Percentiles rank a stretch among this genome's conserved stretches.
Evolutionary conservation across 2,329 filamentous ascomycete species (phyloP).

Genomic region (Pestalotiopsis sp.): DNA sequence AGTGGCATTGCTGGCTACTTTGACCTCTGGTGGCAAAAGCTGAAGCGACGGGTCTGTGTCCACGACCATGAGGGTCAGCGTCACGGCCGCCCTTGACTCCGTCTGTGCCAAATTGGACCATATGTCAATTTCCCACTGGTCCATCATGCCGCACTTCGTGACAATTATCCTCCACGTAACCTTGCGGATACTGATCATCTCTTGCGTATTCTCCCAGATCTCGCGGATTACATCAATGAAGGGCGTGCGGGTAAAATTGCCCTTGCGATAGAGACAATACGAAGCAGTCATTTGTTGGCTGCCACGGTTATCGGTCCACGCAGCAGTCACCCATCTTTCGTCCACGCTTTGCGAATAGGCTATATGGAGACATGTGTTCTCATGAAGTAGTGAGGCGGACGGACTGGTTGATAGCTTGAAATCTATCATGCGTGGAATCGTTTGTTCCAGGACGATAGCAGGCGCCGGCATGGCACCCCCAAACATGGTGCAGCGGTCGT

Average conservation of each 20-base stretch:
- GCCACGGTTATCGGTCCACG: conserved; percentile 80
- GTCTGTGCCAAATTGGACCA: conserved; percentile 57
- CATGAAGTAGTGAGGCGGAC: conserved; percentile 73
- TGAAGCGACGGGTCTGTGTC: conserved; percentile 68
- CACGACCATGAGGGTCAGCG: conserved; percentile 63
- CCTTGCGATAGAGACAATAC: conserved; percentile 69
- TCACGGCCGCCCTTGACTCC: conserved; percentile 54
- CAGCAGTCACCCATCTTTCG: conserved; percentile 75
- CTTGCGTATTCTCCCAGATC: conserved; percentile 77
- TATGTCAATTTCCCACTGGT: conserved; percentile 63
- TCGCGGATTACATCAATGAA: conserved; percentile 71
- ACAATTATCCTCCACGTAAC: conserved; percentile 80
- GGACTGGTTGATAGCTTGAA: conserved; percentile 72
- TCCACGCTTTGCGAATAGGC: conserved; percentile 78
- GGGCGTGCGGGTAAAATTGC: conserved; percentile 49
- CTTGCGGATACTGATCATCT: conserved; percentile 70
- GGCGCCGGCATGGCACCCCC: conserved; percentile 63
- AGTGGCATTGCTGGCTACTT: conserved; percentile 46
- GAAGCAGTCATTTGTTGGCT: conserved; percentile 73
- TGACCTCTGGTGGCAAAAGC: conserved; percentile 58
- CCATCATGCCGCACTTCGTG: conserved; percentile 71
- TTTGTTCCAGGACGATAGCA: conserved; percentile 72
- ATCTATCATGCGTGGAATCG: conserved; percentile 70
- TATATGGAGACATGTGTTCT: conserved; percentile 80
- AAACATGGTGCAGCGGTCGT: conserved; percentile 71